These are phyloP conservation scores for Telfairia occidentalis DNA, from an alignment of 331 rosid species.

Conservation along the genomic window DNA sequence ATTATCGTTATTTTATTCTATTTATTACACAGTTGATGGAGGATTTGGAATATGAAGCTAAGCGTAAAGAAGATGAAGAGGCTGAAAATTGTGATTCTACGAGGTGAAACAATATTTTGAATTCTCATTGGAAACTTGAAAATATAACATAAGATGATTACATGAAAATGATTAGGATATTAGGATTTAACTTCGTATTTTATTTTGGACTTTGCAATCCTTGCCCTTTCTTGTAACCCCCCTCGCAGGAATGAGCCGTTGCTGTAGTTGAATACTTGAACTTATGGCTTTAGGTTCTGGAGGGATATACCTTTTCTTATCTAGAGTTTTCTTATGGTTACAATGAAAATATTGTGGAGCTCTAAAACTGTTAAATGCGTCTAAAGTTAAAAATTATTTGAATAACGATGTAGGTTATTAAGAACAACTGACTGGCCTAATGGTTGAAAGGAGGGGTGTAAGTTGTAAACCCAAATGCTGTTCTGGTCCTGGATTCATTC, in stretches of 20 bases:
- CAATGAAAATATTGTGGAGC: not conserved
- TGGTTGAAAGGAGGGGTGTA: not conserved
- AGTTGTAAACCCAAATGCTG: not conserved
- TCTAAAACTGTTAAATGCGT: not conserved
- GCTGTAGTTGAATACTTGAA: not conserved
- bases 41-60: constrained; percentile 85
- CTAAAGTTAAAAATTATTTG: not conserved
- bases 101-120: constrained; percentile 42
- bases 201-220: not conserved
- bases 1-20: not conserved
- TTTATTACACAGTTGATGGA: constrained; percentile 60
- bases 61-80: constrained; percentile 63
- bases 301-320: not conserved
- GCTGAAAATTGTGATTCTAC: constrained; percentile 44
- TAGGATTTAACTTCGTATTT: not conserved
- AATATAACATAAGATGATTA: not conserved
- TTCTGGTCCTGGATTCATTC: not conserved
- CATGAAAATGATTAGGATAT: not conserved
- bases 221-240: too few species aligned
- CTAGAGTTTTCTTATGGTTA: not conserved
- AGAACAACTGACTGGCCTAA: not conserved
- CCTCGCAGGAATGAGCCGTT: not conserved
- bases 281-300: not conserved
- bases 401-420: not conserved
- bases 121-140: constrained; percentile 1